Evolutionary conservation across 345 rosid species (phyloP).

Genomic region (Linum tenue): DNA sequence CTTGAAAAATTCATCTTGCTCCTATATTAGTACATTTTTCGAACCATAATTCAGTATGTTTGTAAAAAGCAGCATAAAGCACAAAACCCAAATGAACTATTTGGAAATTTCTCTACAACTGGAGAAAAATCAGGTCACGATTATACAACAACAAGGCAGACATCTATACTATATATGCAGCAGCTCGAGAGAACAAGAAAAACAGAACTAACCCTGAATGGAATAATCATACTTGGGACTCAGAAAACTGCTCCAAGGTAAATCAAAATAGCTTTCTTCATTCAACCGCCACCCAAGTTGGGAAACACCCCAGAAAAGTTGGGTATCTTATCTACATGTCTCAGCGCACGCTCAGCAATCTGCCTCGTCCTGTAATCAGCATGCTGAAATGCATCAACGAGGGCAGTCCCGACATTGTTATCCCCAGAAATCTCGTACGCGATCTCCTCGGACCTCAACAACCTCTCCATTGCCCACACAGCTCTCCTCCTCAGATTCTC

Average conservation of each 20-base stretch:
- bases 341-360: constrained; percentile 82
- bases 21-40: too few species aligned
- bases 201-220: too few species aligned
- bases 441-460: constrained; percentile 64
- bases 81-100: too few species aligned
- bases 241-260: too few species aligned
- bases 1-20: not conserved
- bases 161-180: too few species aligned
- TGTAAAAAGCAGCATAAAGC: too few species aligned
- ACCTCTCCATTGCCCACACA: constrained; percentile 87
- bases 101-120: too few species aligned
- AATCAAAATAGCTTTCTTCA: too few species aligned
- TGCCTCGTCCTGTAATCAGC: constrained; percentile 77
- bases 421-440: constrained; percentile 65
- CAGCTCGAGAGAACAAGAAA: too few species aligned
- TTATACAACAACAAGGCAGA: too few species aligned
- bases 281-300: constrained; percentile 25
- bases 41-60: not conserved
- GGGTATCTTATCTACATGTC: constrained; percentile 81
- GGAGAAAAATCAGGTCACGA: too few species aligned
- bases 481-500: constrained; percentile 62
- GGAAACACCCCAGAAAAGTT: constrained; percentile 87
- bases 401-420: constrained; percentile 73
- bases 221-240: too few species aligned
- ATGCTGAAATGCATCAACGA: constrained; percentile 85